Evolutionary conservation across 2,329 filamentous ascomycete species (phyloP), one percentile per base, ranked within the genome.

Genomic region (Colletotrichum musicola): DNA sequence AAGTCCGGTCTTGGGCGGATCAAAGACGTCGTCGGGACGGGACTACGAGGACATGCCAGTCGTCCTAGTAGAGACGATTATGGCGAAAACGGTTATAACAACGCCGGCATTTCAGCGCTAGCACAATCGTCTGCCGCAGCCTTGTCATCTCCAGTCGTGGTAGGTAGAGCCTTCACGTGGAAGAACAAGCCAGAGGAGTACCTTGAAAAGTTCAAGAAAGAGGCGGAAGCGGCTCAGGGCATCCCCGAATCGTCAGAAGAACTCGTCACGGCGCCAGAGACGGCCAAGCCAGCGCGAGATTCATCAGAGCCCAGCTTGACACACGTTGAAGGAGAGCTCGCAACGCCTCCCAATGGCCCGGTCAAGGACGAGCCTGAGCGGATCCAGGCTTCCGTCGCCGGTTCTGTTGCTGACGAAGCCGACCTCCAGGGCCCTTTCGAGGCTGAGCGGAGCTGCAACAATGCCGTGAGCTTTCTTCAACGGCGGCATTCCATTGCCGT

Each of bases 1-100:
- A 90, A 92, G 54, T 94, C 92, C 64, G 94, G 94, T 0, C 86
- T 97, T 64, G 93, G 92, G 1, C 90, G 93, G 42, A 94, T 98
- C 77, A 95, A 95, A 75, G 94, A 95, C 76, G 93, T 90, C 3
- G 92, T 97, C 42, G 93, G 93, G 1, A 84, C 85, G 14, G 82
- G 81, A 12, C 76, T 84, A n/a, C 84, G 84, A 71, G 85, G 86
- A 1, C 88, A 91, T 68, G 74, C 76, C 54, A 84, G 79, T 71
- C 85, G 86, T 14, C 83, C 84, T n/a, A 89, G 88, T 4, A 87
- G 82, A 72, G 88, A 91, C 62, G 88, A 89, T n/a, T 78, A 78
- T 40, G 73, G 77, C 22, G 83, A 86, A 40, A 77, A 75, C 49
- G 75, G 75, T 4, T 75, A 76, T 49, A 73, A 76, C 20, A 77